Evolutionary conservation across 768 basidiomycete species (phyloP), one percentile per base, ranked within the genome.

Genomic region (Clavulina sp.): DNA sequence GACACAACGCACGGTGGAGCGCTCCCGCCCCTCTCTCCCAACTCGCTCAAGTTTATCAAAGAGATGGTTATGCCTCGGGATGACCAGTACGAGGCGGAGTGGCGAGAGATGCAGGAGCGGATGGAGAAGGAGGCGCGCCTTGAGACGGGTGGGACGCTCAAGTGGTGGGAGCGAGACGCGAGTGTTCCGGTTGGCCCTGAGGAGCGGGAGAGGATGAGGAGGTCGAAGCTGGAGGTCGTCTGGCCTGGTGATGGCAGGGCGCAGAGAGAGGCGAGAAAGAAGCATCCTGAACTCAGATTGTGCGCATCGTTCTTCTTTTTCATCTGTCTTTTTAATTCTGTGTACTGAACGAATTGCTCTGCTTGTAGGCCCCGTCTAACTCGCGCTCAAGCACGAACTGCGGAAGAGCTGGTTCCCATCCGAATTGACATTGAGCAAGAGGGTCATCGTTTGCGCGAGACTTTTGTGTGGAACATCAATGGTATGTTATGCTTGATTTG

Each of bases 391-490:
- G 13, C 43, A 16, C 43, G 77, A 57, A 69, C 73, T 26, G 72
- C 75, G 9, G 95, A 99, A 61, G 73, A 78, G 58, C 80, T 99
- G 26, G 81, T 97, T 3, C 95, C 95, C 2, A 82, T 99, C 36
- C 78, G 95, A n/a, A 70, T 99, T 49, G 95, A 99, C 64, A 80
- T 96, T 59, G 95, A 99, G 59, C 81, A 92, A 46, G 95, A 96
- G 28, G 84, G 86, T 60, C 81, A 85, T 61, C 85, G 82, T 67
- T 81, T 96, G 72, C 77, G 89, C 26, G 95, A 99, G 62, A 89
- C 93, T 0, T 96, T 97, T 66, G 76, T 95, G 41, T 99, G 93
- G 95, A 95, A 99, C 60, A 65, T 92, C 41, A 83, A 84, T 57
- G 93, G 92, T 95, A 52, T n/a, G 77, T 68, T 13, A 38, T n/a